phyloP scores from a whole-genome alignment of 2,329 filamentous ascomycete species.

The Botrytis elliptica region DNA sequence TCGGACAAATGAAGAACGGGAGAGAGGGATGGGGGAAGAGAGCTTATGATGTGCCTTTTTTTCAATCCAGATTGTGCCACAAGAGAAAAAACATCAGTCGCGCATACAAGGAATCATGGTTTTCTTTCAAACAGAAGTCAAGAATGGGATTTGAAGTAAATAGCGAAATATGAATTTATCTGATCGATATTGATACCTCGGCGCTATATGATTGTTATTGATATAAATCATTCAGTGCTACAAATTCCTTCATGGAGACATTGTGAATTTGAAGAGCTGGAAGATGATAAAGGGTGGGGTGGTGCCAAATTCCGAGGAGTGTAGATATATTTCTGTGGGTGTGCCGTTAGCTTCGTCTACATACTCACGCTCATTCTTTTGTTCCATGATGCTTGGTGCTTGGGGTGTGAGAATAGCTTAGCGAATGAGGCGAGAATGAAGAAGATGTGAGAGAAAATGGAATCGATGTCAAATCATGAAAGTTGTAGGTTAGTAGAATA shows the following conservation, averaged over 20 bases:
- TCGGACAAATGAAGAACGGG: neutral
- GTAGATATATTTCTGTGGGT: too few species aligned
- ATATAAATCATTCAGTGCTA: neutral
- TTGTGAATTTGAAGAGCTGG: too few species aligned
- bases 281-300: too few species aligned
- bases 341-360: too few species aligned
- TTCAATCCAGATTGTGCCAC: neutral
- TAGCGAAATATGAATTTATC: neutral
- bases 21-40: neutral
- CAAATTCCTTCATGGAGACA: too few species aligned
- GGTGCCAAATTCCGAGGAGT: too few species aligned
- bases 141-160: neutral
- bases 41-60: neutral
- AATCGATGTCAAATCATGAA: too few species aligned
- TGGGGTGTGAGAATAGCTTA: too few species aligned
- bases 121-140: neutral
- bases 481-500: neutral
- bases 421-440: too few species aligned
- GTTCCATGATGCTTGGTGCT: too few species aligned
- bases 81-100: neutral
- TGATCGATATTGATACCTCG: neutral
- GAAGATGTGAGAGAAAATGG: too few species aligned
- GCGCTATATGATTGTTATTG: neutral
- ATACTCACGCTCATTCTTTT: too few species aligned
- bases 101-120: neutral